Evolutionary conservation across 2,329 filamentous ascomycete species (phyloP).

Genomic region (Phaeosphaeriaceae sp.): DNA sequence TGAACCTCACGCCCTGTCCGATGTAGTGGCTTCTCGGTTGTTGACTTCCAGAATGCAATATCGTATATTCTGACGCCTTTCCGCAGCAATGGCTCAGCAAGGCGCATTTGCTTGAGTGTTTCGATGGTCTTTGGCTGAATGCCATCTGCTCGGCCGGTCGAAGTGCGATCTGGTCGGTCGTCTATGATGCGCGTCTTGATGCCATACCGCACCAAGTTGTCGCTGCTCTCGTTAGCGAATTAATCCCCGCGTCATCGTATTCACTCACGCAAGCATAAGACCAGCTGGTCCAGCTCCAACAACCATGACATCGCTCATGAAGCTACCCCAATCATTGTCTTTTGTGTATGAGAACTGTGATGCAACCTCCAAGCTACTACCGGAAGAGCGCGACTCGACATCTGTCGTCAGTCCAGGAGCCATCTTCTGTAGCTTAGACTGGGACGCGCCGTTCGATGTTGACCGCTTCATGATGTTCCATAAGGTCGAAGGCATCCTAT

Average conservation of each 20-base stretch:
- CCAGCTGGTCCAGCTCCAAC: conserved; percentile 54
- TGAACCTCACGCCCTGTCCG: conserved; percentile 72
- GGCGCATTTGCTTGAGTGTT: conserved; percentile 75
- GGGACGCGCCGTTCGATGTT: conserved; percentile 29
- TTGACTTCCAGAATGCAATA: conserved; percentile 71
- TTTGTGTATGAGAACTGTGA: conserved; percentile 25
- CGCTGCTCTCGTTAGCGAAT: conserved; percentile 43
- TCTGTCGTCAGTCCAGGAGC: conserved; percentile 38
- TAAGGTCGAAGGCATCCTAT: conserved; percentile 43
- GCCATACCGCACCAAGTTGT: conserved; percentile 70
- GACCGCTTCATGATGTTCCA: conserved; percentile 47
- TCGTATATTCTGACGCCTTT: conserved; percentile 76
- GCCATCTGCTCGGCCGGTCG: conserved; percentile 74
- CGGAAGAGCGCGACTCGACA: conserved; percentile 33
- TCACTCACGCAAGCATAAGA: conserved; percentile 52
- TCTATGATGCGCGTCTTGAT: conserved; percentile 73
- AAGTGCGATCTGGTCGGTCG: conserved; percentile 72
- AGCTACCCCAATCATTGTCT: conserved; percentile 39
- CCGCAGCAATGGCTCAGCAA: conserved; percentile 73
- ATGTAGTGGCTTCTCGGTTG: conserved; percentile 55
- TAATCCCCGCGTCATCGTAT: not conserved
- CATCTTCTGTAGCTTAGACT: conserved; percentile 45
- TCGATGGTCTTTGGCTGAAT: conserved; percentile 82
- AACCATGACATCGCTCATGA: conserved; percentile 50
- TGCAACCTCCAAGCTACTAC: conserved; percentile 28